phyloP scores from a whole-genome alignment of 148 eudicot genomes.

The Euryodendron excelsum region DNA sequence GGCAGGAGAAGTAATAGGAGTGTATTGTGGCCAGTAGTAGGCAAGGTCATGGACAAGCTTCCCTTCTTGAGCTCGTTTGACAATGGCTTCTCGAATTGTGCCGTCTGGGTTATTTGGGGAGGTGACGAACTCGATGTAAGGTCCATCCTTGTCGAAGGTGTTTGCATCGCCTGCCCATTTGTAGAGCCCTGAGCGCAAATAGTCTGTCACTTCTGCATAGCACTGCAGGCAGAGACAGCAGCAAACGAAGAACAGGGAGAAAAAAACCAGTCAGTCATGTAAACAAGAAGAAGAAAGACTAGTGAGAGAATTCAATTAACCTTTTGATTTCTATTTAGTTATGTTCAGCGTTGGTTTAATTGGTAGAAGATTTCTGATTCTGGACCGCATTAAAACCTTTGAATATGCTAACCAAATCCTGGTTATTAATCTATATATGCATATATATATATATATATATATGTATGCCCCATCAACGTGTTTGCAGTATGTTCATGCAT shows the following conservation, averaged over 20 bases:
- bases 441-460: too few relatives aligned
- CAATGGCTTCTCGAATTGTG: conserved; percentile 33
- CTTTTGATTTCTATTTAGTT: too few relatives aligned
- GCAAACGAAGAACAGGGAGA: too few relatives aligned
- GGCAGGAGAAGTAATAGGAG: conserved; percentile 59
- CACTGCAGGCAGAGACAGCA: conserved; percentile 34
- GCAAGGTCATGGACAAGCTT: conserved; percentile 70
- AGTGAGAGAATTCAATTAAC: too few relatives aligned
- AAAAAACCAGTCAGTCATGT: background rate
- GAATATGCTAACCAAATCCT: background rate
- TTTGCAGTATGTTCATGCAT: background rate
- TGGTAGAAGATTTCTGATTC: too few relatives aligned
- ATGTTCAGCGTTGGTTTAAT: too few relatives aligned
- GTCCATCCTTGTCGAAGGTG: conserved; percentile 37
- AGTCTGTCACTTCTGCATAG: conserved; percentile 48
- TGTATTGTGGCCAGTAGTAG: conserved; percentile 90
- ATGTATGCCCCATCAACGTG: too few relatives aligned
- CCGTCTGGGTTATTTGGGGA: conserved; percentile 89
- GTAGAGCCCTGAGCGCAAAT: conserved; percentile 39
- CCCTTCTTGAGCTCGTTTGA: conserved; percentile 46
- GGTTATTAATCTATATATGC: background rate
- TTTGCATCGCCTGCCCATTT: conserved; percentile 66
- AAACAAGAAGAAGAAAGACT: too few relatives aligned
- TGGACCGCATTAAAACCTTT: too few relatives aligned
- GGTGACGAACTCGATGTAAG: conserved; percentile 67